Evolutionary conservation across 192 early-diverging fungal genomes (phyloP).

Genomic region (Coemansia aciculifera): DNA sequence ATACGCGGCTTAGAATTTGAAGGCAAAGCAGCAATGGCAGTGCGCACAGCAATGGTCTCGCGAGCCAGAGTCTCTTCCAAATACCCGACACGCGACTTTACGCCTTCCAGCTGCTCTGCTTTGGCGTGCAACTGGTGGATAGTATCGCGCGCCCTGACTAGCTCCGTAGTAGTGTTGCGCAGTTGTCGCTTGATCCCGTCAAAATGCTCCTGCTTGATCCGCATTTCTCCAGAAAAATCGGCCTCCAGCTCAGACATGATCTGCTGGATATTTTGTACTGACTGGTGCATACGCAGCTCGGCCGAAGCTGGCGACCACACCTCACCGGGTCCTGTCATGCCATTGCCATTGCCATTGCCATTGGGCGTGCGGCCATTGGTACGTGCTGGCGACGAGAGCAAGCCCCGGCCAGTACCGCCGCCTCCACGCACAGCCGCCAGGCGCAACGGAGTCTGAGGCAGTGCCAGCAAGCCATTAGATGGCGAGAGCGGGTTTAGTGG

Average conservation of each 20-base stretch:
- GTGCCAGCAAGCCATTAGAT: constrained; percentile 2
- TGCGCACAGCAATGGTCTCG: constrained; percentile 47
- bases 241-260: constrained; percentile 69
- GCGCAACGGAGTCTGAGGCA: constrained; percentile 39
- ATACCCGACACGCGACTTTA: constrained; percentile 62
- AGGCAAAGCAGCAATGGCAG: constrained; percentile 38
- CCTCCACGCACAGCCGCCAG: constrained; percentile 20
- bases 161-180: constrained; percentile 56
- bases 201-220: constrained; percentile 59
- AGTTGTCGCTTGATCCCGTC: constrained; percentile 59
- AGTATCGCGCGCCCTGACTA: constrained; percentile 58
- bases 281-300: constrained; percentile 51
- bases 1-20: constrained; percentile 29
- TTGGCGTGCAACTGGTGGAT: constrained; percentile 57
- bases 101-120: constrained; percentile 58
- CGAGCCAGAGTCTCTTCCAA: constrained; percentile 61
- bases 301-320: constrained; percentile 40
- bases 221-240: constrained; percentile 64
- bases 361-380: not conserved
- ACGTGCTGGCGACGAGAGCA: constrained; percentile 25
- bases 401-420: constrained; percentile 10
- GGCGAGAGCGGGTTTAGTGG: not conserved
- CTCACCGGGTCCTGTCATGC: not conserved
- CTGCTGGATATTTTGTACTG: constrained; percentile 60
- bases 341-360: not conserved